phyloP scores from a whole-genome alignment of 176 grass and related monocot species.

The Oryza coarctata region DNA sequence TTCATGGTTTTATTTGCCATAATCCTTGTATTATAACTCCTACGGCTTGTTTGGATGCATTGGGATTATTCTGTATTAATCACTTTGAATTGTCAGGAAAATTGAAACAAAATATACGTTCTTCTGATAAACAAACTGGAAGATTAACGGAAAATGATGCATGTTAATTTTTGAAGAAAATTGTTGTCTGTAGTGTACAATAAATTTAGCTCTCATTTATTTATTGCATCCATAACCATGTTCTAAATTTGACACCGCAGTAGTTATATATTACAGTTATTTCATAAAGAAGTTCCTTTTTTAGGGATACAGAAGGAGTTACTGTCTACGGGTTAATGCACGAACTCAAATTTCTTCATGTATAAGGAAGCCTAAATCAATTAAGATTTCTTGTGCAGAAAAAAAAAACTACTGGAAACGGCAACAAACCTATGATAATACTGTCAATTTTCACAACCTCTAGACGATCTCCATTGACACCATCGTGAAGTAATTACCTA shows the following conservation, averaged over 20 bases:
- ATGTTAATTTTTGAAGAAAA: not conserved
- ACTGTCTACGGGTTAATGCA: not conserved
- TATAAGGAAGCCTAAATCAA: too few relatives aligned
- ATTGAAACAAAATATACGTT: too few relatives aligned
- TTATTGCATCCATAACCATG: too few relatives aligned
- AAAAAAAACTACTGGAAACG: not conserved
- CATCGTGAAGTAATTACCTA: slow-evolving; percentile 22
- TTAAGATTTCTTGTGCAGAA: not conserved
- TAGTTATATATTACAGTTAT: too few relatives aligned
- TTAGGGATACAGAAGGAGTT: not conserved
- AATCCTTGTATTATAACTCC: too few relatives aligned
- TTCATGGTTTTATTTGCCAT: not conserved
- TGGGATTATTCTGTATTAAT: not conserved
- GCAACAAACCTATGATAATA: not conserved
- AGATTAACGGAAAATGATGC: too few relatives aligned
- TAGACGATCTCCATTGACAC: slow-evolving; percentile 16
- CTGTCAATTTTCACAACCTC: not conserved
- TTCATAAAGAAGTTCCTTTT: too few relatives aligned
- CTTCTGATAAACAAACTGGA: too few relatives aligned
- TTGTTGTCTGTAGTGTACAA: not conserved
- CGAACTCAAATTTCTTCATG: too few relatives aligned
- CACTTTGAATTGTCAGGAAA: too few relatives aligned
- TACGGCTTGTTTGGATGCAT: not conserved
- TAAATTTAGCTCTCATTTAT: not conserved
- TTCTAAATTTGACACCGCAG: too few relatives aligned